Evolutionary conservation across 192 early-diverging fungal genomes (phyloP).

Genomic region (Coemansia erecta): DNA sequence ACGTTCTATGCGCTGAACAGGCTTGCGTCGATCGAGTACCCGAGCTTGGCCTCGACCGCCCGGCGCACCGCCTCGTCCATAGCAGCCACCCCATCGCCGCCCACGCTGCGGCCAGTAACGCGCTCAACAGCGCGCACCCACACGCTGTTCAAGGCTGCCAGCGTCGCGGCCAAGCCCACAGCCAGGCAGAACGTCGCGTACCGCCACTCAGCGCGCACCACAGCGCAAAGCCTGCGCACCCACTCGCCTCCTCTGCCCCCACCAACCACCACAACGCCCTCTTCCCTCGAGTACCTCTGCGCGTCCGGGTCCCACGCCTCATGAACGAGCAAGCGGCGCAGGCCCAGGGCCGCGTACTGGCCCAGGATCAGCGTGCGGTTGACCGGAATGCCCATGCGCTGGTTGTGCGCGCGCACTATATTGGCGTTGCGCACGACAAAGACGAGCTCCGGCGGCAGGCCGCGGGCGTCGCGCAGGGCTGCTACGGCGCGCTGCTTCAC

Average conservation of each 20-base stretch:
- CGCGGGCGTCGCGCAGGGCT: slow-evolving; percentile 68
- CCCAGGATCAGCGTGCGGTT: slow-evolving; percentile 87
- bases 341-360: slow-evolving; percentile 64
- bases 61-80: slow-evolving; percentile 71
- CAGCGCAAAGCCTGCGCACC: slow-evolving; percentile 5
- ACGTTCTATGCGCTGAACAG: slow-evolving; percentile 69
- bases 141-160: slow-evolving; percentile 38
- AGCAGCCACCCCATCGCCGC: slow-evolving; percentile 66
- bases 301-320: slow-evolving; percentile 17
- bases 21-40: slow-evolving; percentile 72
- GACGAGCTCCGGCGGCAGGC: slow-evolving; percentile 83
- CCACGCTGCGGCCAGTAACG: slow-evolving; percentile 18
- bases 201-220: slow-evolving; percentile 36
- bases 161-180: slow-evolving; percentile 47
- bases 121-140: slow-evolving; percentile 19
- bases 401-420: slow-evolving; percentile 82
- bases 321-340: slow-evolving; percentile 51
- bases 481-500: slow-evolving; percentile 70
- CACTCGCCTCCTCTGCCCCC: slow-evolving; percentile 23
- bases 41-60: slow-evolving; percentile 70
- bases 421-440: slow-evolving; percentile 90
- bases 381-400: slow-evolving; percentile 77
- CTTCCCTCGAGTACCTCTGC: slow-evolving; percentile 12
- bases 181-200: slow-evolving; percentile 39
- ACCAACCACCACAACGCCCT: slow-evolving; percentile 17